Percentiles rank a stretch among this genome's conserved stretches.
These are phyloP conservation scores for Corinectria fuckeliana DNA, from an alignment of 2,329 filamentous ascomycete species.

Conservation along the genomic window DNA sequence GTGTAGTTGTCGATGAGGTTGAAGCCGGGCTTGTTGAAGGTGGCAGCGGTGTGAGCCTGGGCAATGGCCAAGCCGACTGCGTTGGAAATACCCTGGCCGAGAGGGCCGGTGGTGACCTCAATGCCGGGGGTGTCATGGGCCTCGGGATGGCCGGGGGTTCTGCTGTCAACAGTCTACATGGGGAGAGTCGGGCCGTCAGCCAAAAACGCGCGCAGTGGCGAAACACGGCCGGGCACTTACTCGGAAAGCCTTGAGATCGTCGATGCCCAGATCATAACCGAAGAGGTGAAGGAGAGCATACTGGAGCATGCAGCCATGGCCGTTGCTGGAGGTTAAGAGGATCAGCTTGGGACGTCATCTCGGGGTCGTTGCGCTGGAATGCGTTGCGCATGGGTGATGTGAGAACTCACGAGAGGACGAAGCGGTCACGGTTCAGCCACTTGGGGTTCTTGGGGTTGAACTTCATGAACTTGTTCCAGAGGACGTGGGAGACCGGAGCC, in stretches of 20 bases:
- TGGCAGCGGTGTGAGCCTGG: constrained; percentile 86
- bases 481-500: constrained; percentile 94
- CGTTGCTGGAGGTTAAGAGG: constrained; percentile 69
- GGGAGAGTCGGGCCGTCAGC: constrained; percentile 13
- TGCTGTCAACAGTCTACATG: constrained; percentile 64
- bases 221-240: constrained; percentile 61
- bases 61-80: constrained; percentile 98
- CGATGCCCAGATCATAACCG: constrained; percentile 84
- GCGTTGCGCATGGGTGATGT: not conserved
- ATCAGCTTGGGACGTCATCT: constrained; percentile 23
- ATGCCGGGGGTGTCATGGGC: constrained; percentile 94
- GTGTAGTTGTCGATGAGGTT: constrained; percentile 96
- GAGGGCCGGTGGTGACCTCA: constrained; percentile 97
- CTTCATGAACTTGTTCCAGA: constrained; percentile 99
- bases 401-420: constrained; percentile 91
- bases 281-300: constrained; percentile 98
- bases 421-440: constrained; percentile 97
- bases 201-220: not conserved
- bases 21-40: constrained; percentile 97
- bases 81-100: constrained; percentile 96
- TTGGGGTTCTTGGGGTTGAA: constrained; percentile 99
- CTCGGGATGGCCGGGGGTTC: constrained; percentile 96
- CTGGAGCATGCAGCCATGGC: constrained; percentile 99
- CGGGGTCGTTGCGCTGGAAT: not conserved
- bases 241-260: constrained; percentile 96